A percentile compares a stretch with the other conserved stretches of the same genome.
Evolutionary conservation across 495 filamentous ascomycete species (phyloP).

Genomic region (Xylaria palmicola): DNA sequence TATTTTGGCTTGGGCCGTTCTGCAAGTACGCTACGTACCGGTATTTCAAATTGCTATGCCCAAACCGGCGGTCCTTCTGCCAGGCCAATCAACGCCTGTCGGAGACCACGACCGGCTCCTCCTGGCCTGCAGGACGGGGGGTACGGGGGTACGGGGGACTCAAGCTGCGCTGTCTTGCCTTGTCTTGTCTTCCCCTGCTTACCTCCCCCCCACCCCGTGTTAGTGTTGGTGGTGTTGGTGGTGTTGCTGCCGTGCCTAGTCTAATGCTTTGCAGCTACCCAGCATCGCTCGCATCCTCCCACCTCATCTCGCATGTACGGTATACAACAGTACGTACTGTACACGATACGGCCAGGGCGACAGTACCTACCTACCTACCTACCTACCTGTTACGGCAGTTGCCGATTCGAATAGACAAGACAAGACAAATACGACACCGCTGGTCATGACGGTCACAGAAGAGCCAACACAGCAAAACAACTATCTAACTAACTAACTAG

Average conservation of each 20-base stretch:
- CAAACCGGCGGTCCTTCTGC: not conserved
- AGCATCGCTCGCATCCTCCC: not conserved
- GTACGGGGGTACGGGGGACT: too few relatives aligned
- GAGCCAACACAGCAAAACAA: too few relatives aligned
- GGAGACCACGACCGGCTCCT: constrained; percentile 1
- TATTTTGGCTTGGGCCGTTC: too few relatives aligned
- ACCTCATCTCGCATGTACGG: not conserved
- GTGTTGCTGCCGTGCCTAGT: too few relatives aligned
- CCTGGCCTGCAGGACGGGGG: not conserved
- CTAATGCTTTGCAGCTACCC: not conserved
- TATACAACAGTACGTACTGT: not conserved
- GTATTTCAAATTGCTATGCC: constrained; percentile 3
- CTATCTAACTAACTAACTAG: too few relatives aligned
- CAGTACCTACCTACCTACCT: not conserved
- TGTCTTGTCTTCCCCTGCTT: too few relatives aligned
- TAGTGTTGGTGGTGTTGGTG: not conserved
- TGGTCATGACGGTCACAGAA: too few relatives aligned
- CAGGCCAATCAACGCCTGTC: not conserved
- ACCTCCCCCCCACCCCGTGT: not conserved
- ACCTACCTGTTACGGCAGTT: constrained; percentile 4
- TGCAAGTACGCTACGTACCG: too few relatives aligned
- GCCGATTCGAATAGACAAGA: not conserved
- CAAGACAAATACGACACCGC: too few relatives aligned
- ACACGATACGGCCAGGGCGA: not conserved
- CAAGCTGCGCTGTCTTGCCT: too few relatives aligned